Conservation (phyloP, 495 filamentous ascomycete species). For the Terfezia boudieri region DNA sequence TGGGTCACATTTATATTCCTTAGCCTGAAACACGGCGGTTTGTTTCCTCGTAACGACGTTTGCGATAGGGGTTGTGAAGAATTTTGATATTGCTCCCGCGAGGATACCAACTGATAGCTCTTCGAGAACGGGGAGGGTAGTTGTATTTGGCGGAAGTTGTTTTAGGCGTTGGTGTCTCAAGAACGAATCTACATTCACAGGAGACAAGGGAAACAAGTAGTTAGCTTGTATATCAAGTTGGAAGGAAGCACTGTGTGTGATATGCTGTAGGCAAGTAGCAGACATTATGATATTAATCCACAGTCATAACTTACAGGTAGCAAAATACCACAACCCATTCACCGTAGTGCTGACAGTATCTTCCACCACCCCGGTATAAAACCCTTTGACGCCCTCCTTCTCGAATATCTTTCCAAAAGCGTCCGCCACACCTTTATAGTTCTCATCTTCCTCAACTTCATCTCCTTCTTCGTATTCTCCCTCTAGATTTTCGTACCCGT, state of each 20-base stretch:
- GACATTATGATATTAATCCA: neutral
- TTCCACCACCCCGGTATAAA: slow-evolving; percentile 52
- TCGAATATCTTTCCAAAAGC: slow-evolving; percentile 50
- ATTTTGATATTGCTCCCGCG: slow-evolving; percentile 54
- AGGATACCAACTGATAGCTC: slow-evolving; percentile 57
- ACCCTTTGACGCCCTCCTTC: slow-evolving; percentile 41
- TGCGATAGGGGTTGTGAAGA: slow-evolving; percentile 59
- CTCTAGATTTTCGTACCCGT: neutral
- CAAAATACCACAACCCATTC: slow-evolving; percentile 17
- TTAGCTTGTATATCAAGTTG: neutral
- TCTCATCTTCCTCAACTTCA: slow-evolving; percentile 22
- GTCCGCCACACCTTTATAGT: slow-evolving; percentile 39
- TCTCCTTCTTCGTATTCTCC: neutral
- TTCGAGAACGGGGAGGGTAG: slow-evolving; percentile 39
- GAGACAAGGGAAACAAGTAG: neutral
- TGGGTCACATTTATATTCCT: neutral
- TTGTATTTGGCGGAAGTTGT: slow-evolving; percentile 13
- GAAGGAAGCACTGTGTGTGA: too few relatives aligned
- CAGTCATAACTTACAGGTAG: slow-evolving; percentile 11
- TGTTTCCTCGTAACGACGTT: slow-evolving; percentile 73
- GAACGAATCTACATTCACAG: slow-evolving; percentile 5
- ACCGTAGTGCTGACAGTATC: slow-evolving; percentile 48
- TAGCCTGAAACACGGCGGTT: slow-evolving; percentile 31
- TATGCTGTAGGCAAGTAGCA: too few relatives aligned
- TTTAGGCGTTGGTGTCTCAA: slow-evolving; percentile 38